Evolutionary conservation across 1,284 basidiomycete genomes (phyloP).

Genomic region (Cutaneotrichosporon sp.): DNA sequence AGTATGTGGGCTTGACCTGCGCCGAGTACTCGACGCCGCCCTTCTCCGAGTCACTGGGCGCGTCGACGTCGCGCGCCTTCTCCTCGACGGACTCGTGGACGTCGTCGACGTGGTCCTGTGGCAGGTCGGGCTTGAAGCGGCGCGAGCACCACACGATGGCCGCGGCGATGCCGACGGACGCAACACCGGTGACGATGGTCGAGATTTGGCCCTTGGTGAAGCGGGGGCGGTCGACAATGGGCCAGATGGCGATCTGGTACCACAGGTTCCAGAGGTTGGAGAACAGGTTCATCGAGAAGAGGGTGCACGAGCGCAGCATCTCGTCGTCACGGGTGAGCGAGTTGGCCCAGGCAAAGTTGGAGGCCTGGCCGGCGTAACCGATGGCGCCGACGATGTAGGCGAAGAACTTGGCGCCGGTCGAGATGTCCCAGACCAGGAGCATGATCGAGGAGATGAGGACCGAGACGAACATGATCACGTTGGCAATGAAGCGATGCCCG

Average conservation of each 20-base stretch:
- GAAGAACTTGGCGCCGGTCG: constrained; percentile 36
- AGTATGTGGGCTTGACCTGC: neutral
- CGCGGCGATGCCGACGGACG: constrained; percentile 26
- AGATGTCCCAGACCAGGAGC: constrained; percentile 41
- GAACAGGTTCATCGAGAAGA: constrained; percentile 42
- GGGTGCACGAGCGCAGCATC: constrained; percentile 41
- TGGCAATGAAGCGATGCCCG: constrained; percentile 46
- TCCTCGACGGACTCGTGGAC: neutral
- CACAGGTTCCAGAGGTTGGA: constrained; percentile 36
- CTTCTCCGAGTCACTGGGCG: neutral
- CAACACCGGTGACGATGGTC: constrained; percentile 40
- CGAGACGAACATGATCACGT: constrained; percentile 42
- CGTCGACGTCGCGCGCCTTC: neutral
- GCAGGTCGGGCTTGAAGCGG: constrained; percentile 23
- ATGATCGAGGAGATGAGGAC: constrained; percentile 38
- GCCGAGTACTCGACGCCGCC: neutral
- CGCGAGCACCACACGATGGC: constrained; percentile 38
- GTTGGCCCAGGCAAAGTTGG: constrained; percentile 51
- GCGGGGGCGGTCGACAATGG: constrained; percentile 36
- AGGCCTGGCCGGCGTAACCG: constrained; percentile 39
- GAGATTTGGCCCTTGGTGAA: constrained; percentile 49
- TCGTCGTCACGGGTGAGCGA: constrained; percentile 45
- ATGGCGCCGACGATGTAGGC: constrained; percentile 39
- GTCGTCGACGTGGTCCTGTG: constrained; percentile 12
- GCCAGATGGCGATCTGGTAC: constrained; percentile 45